Percentiles rank a stretch among this genome's conserved stretches.
These are phyloP conservation scores for Lyophyllum shimeji DNA, from an alignment of 768 basidiomycete genomes.

Conservation along the genomic window DNA sequence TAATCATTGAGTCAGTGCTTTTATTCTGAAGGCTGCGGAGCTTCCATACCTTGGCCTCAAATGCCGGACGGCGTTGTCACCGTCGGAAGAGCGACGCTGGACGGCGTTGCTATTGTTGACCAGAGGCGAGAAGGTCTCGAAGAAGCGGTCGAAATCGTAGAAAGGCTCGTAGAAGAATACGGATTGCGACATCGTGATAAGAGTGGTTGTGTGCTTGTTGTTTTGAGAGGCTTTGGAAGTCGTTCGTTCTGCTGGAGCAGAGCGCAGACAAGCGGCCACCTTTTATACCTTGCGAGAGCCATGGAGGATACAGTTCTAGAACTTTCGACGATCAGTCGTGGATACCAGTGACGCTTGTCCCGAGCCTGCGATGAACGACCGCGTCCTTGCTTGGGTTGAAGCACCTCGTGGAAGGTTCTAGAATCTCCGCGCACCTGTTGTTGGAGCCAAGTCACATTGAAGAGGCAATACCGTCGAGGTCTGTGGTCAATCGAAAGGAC, in stretches of 20 bases:
- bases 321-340: background rate
- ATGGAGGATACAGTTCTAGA: background rate
- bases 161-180: constrained; percentile 45
- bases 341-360: too few species aligned
- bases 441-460: too few species aligned
- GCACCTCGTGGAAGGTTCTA: too few species aligned
- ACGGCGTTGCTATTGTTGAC: background rate
- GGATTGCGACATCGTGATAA: constrained; percentile 25
- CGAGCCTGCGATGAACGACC: background rate
- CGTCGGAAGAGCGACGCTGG: constrained; percentile 8
- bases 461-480: too few species aligned
- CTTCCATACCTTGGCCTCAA: background rate
- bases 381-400: background rate
- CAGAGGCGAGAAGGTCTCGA: constrained; percentile 33
- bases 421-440: too few species aligned
- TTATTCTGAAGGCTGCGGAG: background rate
- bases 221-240: background rate
- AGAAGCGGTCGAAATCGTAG: constrained; percentile 43
- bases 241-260: background rate
- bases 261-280: background rate
- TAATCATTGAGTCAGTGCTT: background rate
- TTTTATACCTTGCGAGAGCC: background rate
- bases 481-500: too few species aligned
- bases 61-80: background rate
- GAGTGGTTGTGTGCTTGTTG: background rate